A percentile compares a stretch with the other conserved stretches of the same genome.
Evolutionary conservation across 1,284 basidiomycete genomes (phyloP).

Genomic region (Golubevia sp.): DNA sequence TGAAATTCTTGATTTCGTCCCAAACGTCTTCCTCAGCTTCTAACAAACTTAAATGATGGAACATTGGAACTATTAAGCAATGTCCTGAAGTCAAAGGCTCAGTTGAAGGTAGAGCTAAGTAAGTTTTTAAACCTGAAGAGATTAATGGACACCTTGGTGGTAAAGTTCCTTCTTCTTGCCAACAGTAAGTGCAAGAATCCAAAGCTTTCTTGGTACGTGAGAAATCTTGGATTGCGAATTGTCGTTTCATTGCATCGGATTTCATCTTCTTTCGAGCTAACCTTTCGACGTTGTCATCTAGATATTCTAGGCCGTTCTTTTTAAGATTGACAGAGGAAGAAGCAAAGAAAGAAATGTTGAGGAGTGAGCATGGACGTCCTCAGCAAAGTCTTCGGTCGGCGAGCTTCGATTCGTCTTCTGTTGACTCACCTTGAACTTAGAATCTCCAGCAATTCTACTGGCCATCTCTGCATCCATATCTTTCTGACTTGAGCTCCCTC

Average conservation of each 20-base stretch:
- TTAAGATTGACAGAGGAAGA: too few relatives aligned
- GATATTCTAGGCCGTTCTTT: slow-evolving; percentile 74
- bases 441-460: slow-evolving; percentile 81
- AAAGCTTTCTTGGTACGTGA: slow-evolving; percentile 89
- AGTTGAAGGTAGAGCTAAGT: slow-evolving; percentile 81
- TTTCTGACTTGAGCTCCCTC: slow-evolving; percentile 86
- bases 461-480: slow-evolving; percentile 88
- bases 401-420: neutral
- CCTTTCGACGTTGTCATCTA: slow-evolving; percentile 93
- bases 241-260: slow-evolving; percentile 90
- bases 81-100: slow-evolving; percentile 89
- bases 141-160: slow-evolving; percentile 82
- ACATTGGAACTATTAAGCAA: slow-evolving; percentile 89
- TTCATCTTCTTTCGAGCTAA: slow-evolving; percentile 92
- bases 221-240: slow-evolving; percentile 98
- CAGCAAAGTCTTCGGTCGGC: neutral
- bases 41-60: slow-evolving; percentile 82
- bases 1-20: slow-evolving; percentile 59
- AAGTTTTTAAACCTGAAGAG: slow-evolving; percentile 85
- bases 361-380: slow-evolving; percentile 3
- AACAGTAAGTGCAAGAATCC: slow-evolving; percentile 72
- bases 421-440: slow-evolving; percentile 75
- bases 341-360: neutral
- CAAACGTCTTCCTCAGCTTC: slow-evolving; percentile 97
- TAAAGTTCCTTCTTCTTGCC: slow-evolving; percentile 63